phyloP scores from a whole-genome alignment of 2,329 filamentous ascomycete species.

The Fusarium sp. region DNA sequence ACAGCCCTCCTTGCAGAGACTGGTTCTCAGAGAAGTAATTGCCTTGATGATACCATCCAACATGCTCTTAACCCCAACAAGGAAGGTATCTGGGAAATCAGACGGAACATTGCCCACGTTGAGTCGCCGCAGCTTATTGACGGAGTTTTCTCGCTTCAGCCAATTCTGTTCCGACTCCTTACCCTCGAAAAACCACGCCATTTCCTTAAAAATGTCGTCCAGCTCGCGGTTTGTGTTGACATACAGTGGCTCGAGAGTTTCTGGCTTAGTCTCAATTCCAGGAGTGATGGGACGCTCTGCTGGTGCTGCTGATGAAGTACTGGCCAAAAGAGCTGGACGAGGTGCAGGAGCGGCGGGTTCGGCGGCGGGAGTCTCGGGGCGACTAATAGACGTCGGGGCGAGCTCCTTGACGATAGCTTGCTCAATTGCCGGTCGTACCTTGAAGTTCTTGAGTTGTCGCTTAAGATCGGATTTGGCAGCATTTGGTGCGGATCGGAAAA shows the following conservation, averaged over 20 bases:
- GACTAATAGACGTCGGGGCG: slow-evolving; percentile 56
- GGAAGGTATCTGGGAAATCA: slow-evolving; percentile 77
- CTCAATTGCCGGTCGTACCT: slow-evolving; percentile 86
- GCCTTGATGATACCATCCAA: slow-evolving; percentile 91
- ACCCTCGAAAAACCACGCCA: slow-evolving; percentile 84
- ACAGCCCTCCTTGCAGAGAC: slow-evolving; percentile 86
- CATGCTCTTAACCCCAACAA: slow-evolving; percentile 74
- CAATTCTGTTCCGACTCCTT: slow-evolving; percentile 92
- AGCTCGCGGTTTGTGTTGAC: slow-evolving; percentile 85
- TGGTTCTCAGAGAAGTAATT: slow-evolving; percentile 84
- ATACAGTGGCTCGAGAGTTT: slow-evolving; percentile 80
- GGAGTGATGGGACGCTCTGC: slow-evolving; percentile 67
- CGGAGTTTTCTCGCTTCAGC: slow-evolving; percentile 83
- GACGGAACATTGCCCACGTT: slow-evolving; percentile 83
- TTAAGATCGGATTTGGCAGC: slow-evolving; percentile 89
- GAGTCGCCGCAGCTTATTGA: slow-evolving; percentile 78
- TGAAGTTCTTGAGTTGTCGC: slow-evolving; percentile 82
- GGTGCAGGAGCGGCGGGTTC: slow-evolving; percentile 48
- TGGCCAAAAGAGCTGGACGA: slow-evolving; percentile 57
- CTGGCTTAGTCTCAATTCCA: slow-evolving; percentile 68
- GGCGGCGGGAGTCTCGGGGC: slow-evolving; percentile 53
- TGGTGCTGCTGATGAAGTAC: slow-evolving; percentile 56
- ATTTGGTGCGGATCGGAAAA: slow-evolving; percentile 84
- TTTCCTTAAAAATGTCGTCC: slow-evolving; percentile 85
- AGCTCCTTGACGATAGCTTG: slow-evolving; percentile 81